Evolutionary conservation across 371 early-diverging fungal genomes (phyloP), one percentile per base, ranked within the genome.

Genomic region (Coemansia sp.): DNA sequence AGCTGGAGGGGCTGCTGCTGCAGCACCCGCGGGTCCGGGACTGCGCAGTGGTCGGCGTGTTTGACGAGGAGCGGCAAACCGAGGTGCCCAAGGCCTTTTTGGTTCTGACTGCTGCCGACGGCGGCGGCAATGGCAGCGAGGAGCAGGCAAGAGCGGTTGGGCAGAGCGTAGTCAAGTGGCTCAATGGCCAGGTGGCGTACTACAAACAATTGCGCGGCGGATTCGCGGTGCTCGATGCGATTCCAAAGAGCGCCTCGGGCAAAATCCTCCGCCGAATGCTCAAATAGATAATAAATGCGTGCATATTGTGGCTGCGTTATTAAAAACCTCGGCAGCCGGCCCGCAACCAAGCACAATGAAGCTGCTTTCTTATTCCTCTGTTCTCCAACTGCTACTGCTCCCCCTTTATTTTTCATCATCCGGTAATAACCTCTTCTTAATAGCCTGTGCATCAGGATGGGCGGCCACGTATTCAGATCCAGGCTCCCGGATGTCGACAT

Each of bases 141-240:
- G 43, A 50, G 1, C 14, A 11, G 30, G 65, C 10, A 14, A 10
- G 1, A 16, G 34, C 47, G 38, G 38, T 16, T 8, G 32, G 47
- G 38, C 13, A 32, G 50, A 20, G 49, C 41, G 9, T 4, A 2
- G 83, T 84, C 20, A 81, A 77, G 6, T 89, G 82, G 79, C 85
- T 93, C n/a, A 81, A 77, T 10, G 69, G 62, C 3, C 70, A 81
- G 20, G 89, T 89, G 0, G 86, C 90, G 0, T 76, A 79, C 8
- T 83, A 91, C 81, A 93, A 93, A 76, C 78, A 81, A 45, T 67
- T 93, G 53, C 82, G 91, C 11, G 94, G 93, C 10, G 94, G 93
- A 4, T 83, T 93, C 10, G 79, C 76, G 14, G 83, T 92, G 62
- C 77, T 87, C 10, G 78, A 79, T 7, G 70, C 68, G 32, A 87